phyloP scores from a whole-genome alignment of 345 rosid genomes.

The Camelina hispida region DNA sequence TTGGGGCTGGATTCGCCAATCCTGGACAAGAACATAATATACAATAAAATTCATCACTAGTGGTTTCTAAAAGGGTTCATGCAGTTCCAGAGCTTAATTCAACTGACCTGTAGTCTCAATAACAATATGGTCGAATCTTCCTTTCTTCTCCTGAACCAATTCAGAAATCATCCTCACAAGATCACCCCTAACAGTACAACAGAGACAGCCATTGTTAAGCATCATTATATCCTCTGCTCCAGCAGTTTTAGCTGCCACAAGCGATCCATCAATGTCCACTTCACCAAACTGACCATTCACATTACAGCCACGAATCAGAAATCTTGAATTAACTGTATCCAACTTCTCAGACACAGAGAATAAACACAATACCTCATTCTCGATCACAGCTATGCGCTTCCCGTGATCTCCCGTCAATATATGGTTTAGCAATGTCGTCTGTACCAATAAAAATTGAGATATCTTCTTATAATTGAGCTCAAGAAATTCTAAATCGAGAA shows the following conservation, averaged over 20 bases:
- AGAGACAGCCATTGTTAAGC: constrained; percentile 96
- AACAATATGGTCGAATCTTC: constrained; percentile 86
- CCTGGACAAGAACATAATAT: constrained; percentile 52
- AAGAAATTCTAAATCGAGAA: too few relatives aligned
- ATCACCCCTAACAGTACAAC: constrained; percentile 98
- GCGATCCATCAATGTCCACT: constrained; percentile 92
- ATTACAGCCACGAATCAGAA: constrained; percentile 17
- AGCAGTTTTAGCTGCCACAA: constrained; percentile 84
- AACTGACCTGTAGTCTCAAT: constrained; percentile 94
- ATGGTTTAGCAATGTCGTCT: constrained; percentile 93
- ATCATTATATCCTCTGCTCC: constrained; percentile 88
- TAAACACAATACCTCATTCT: constrained; percentile 71
- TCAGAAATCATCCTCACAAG: constrained; percentile 94
- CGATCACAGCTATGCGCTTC: constrained; percentile 92
- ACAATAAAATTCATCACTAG: not conserved
- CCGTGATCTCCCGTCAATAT: constrained; percentile 92
- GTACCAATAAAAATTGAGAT: too few relatives aligned
- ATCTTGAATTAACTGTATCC: not conserved
- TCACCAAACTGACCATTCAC: constrained; percentile 76
- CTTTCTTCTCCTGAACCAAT: constrained; percentile 75
- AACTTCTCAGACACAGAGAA: constrained; percentile 4
- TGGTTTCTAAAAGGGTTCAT: constrained; percentile 2
- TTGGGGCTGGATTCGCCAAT: constrained; percentile 97
- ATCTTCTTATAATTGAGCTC: too few relatives aligned
- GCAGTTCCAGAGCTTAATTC: not conserved